Evolutionary conservation across 2,329 filamentous ascomycete species (phyloP).

Genomic region (Apiospora sp.): DNA sequence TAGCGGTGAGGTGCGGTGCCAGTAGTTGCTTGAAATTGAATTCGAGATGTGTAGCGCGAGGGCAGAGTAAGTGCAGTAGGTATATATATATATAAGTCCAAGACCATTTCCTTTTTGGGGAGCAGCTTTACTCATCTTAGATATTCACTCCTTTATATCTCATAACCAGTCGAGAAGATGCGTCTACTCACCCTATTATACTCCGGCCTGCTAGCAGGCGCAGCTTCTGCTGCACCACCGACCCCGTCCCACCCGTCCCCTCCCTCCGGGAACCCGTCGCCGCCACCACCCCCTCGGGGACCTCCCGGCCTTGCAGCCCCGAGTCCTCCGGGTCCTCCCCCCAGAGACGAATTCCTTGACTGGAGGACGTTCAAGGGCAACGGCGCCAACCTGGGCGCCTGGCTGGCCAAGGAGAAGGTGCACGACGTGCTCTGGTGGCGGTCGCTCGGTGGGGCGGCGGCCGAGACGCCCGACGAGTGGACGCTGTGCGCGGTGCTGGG

Average conservation of each 20-base stretch:
- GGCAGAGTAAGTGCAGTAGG: neutral
- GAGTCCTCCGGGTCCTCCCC: neutral
- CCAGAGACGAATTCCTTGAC: conserved; percentile 23
- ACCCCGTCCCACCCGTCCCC: neutral
- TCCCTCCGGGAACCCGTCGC: no score
- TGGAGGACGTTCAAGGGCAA: conserved; percentile 34
- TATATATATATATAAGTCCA: neutral
- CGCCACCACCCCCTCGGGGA: neutral
- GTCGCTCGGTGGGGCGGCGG: conserved; percentile 28
- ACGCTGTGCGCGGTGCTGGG: conserved; percentile 42
- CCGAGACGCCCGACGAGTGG: conserved; percentile 44
- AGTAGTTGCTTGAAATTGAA: neutral
- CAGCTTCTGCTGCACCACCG: neutral
- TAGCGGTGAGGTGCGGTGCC: neutral
- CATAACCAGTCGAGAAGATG: neutral
- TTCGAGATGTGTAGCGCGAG: no score
- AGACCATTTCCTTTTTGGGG: neutral
- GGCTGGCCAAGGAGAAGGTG: conserved; percentile 42
- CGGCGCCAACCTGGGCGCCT: conserved; percentile 42
- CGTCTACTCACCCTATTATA: neutral
- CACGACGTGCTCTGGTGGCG: conserved; percentile 41
- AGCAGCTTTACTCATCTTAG: neutral
- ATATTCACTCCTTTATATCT: neutral
- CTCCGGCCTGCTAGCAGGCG: conserved; percentile 3
- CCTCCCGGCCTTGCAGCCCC: neutral